Percentiles rank a stretch among this genome's conserved stretches.
Evolutionary conservation across 2,329 filamentous ascomycete species (phyloP).

Genomic region (Exserohilum rostratum): DNA sequence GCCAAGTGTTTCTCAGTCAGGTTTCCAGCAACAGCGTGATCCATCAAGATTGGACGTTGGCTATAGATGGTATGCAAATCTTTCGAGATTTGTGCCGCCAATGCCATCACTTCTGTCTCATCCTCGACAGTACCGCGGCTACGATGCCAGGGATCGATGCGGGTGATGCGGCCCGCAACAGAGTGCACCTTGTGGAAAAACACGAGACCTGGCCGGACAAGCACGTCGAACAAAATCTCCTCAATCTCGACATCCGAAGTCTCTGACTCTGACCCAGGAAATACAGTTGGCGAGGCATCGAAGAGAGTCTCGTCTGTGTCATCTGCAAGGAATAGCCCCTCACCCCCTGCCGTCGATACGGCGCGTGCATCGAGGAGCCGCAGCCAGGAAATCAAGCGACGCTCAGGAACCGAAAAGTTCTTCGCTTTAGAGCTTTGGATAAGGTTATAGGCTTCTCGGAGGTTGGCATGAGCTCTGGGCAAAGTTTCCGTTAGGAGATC

Average conservation of each 20-base stretch:
- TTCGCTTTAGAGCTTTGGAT: constrained; percentile 47
- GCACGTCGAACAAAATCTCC: constrained; percentile 60
- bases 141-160: constrained; percentile 64
- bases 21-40: constrained; percentile 61
- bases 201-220: constrained; percentile 62
- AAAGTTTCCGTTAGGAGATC: constrained; percentile 45
- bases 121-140: constrained; percentile 63
- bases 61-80: constrained; percentile 60
- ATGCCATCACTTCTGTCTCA: constrained; percentile 64
- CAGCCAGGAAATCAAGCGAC: constrained; percentile 61
- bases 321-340: constrained; percentile 60
- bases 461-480: constrained; percentile 46
- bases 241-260: constrained; percentile 48
- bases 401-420: constrained; percentile 47
- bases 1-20: constrained; percentile 58
- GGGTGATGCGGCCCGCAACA: constrained; percentile 63
- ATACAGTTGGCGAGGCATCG: constrained; percentile 52
- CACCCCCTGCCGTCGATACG: constrained; percentile 61
- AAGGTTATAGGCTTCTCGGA: constrained; percentile 58
- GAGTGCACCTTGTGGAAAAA: constrained; percentile 66
- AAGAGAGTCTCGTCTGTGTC: constrained; percentile 56
- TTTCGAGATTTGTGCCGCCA: constrained; percentile 57
- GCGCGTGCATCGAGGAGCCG: constrained; percentile 62
- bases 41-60: constrained; percentile 61
- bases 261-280: constrained; percentile 36